Percentiles rank a stretch among this genome's conserved stretches.
Conservation (phyloP, 176 grass and related monocot genomes). For the Puccinellia tenuiflora region DNA sequence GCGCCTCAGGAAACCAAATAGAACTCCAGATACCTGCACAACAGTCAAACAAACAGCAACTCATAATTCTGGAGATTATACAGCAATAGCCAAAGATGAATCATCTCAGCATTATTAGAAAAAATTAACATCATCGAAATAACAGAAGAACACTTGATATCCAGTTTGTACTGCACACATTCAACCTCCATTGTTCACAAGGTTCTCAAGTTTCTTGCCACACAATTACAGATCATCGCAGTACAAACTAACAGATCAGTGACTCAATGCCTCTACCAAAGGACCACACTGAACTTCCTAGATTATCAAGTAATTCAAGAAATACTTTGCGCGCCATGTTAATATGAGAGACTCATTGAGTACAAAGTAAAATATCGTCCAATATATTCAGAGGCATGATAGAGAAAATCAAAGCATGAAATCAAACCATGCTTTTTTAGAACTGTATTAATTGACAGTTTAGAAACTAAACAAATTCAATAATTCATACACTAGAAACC, state of each 20-base stretch:
- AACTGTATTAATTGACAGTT: not conserved
- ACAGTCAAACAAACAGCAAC: not conserved
- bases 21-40: not conserved
- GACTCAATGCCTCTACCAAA: not conserved
- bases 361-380: no score
- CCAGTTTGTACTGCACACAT: not conserved
- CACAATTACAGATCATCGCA: not conserved
- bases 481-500: not conserved
- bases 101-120: not conserved
- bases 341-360: no score
- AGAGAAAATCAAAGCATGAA: no score
- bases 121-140: not conserved
- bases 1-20: not conserved
- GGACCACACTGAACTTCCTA: not conserved
- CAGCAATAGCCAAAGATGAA: not conserved
- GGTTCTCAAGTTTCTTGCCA: not conserved
- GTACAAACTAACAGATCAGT: not conserved
- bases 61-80: not conserved
- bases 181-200: not conserved
- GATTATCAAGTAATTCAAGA: no score
- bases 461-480: not conserved
- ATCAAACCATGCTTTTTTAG: no score
- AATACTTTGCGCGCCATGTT: no score
- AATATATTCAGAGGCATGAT: no score
- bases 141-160: not conserved